Conservation (phyloP, 2,329 filamentous ascomycete species). For the Aspergillus jensenii region DNA sequence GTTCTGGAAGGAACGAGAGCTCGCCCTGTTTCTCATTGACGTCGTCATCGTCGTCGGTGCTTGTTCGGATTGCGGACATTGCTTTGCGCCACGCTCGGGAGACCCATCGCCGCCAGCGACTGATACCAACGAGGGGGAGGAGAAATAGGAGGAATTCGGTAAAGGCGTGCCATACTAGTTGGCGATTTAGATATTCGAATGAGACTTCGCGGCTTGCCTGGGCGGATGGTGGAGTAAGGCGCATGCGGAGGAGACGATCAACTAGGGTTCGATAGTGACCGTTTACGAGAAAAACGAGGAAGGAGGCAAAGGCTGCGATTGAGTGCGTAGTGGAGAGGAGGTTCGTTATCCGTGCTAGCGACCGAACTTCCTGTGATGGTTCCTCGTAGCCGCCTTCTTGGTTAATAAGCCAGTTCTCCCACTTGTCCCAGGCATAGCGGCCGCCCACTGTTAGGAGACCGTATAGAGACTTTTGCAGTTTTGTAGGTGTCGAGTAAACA, state of each 20-base stretch:
- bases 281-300: conserved; percentile 86
- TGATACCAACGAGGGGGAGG: conserved; percentile 92
- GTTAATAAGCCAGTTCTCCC: conserved; percentile 81
- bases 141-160: conserved; percentile 98
- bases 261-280: conserved; percentile 88
- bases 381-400: conserved; percentile 73
- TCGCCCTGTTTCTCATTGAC: conserved; percentile 65
- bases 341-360: conserved; percentile 69
- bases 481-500: conserved; percentile 69
- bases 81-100: conserved; percentile 80
- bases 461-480: conserved; percentile 79
- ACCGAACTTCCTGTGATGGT: conserved; percentile 50
- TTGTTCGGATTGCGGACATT: conserved; percentile 59
- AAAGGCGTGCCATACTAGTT: conserved; percentile 99
- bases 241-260: conserved; percentile 79
- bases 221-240: conserved; percentile 78
- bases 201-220: conserved; percentile 89
- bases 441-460: conserved; percentile 84
- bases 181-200: conserved; percentile 95
- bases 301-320: conserved; percentile 77
- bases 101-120: conserved; percentile 90
- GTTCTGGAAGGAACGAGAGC: conserved; percentile 80
- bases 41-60: conserved; percentile 52
- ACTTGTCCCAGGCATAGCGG: conserved; percentile 85
- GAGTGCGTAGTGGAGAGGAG: conserved; percentile 73